A percentile compares a stretch with the other conserved stretches of the same genome.
Evolutionary conservation across 306 rosid genomes (phyloP).

Genomic region (Ormosia semicastrata): DNA sequence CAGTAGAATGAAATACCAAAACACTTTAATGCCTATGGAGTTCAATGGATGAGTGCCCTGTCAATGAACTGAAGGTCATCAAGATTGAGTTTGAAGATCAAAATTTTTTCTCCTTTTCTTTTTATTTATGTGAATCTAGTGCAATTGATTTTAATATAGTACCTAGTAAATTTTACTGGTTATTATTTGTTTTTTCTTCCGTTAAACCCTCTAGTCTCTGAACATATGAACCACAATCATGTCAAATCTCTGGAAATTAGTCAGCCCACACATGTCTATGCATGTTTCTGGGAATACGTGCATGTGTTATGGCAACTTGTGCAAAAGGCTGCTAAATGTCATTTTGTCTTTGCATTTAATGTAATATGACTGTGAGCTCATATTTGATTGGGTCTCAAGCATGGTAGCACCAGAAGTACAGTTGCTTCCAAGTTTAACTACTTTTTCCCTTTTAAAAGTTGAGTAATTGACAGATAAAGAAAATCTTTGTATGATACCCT

Average conservation of each 20-base stretch:
- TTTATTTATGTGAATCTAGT: not conserved
- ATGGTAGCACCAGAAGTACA: not conserved
- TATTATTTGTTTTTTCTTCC: not conserved
- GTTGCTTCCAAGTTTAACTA: not conserved
- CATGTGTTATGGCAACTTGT: not conserved
- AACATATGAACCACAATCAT: not conserved
- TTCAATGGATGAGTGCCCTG: not conserved
- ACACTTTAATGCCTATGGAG: not conserved
- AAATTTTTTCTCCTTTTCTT: not conserved
- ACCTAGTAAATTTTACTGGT: not conserved
- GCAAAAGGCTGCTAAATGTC: not conserved
- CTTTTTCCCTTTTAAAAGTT: not conserved
- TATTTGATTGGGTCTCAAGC: not conserved
- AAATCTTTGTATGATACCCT: not conserved
- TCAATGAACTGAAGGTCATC: conserved; percentile 1
- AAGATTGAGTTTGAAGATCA: not conserved
- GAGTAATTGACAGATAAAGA: not conserved
- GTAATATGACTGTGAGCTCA: not conserved
- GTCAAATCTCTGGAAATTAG: not conserved
- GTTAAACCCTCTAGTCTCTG: not conserved
- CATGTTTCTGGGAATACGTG: not conserved
- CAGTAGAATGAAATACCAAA: not conserved
- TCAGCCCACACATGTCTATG: not conserved
- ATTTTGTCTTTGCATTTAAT: not conserved
- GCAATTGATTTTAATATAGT: not conserved